Base-by-base conservation (phyloP, 2,329 filamentous ascomycete genomes). In the Ophiostoma ulmi region DNA sequence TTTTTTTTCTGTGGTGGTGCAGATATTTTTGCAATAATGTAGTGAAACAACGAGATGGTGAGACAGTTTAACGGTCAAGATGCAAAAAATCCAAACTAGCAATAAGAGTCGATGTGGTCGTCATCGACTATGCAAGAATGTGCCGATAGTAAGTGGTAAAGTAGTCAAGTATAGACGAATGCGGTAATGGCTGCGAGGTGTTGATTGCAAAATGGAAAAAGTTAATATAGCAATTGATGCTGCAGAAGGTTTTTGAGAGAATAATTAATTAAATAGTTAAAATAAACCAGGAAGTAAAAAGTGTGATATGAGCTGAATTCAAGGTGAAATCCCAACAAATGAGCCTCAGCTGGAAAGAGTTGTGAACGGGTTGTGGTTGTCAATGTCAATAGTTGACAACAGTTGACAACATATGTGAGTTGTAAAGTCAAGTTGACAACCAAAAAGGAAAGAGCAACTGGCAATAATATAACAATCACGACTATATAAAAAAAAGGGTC, bases 161-260 rank as follows among this genome's bases (percentile, higher is more conserved):
- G 26, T 20, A 35, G 22, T 14, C 17, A n/a, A 20, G 20, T 48
- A 20, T 31, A 35, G 11, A 63, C 58, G 13, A 63, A 63, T 63
- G 58, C 58, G 58, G 58, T 35, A 63, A 63, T 63, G 11, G 52
- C 52, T 58, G 52, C 52, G 52, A 58, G 52, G 58, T 20, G 17
- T 63, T 13, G 58, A 63, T 7, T 63, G 26, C 8, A 14, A 63
- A 63, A 35, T 63, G 26, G 58, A 63, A 20, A 35, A 35, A 63
- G 26, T 63, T 26, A 26, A 35, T 35, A 26, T 13, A 35, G 55
- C 20, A 48, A 48, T 20, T 7, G 44, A 48, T 48, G 44, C 44
- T 20, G 44, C 7, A 48, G 20, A 20, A n/a, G 5, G 8, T 1
- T 48, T 48, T 48, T 17, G 17, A n/a, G 17, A 20, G 17, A 10